Evolutionary conservation across 2,329 filamentous ascomycete species (phyloP).

Genomic region (Penicillium nordicum): DNA sequence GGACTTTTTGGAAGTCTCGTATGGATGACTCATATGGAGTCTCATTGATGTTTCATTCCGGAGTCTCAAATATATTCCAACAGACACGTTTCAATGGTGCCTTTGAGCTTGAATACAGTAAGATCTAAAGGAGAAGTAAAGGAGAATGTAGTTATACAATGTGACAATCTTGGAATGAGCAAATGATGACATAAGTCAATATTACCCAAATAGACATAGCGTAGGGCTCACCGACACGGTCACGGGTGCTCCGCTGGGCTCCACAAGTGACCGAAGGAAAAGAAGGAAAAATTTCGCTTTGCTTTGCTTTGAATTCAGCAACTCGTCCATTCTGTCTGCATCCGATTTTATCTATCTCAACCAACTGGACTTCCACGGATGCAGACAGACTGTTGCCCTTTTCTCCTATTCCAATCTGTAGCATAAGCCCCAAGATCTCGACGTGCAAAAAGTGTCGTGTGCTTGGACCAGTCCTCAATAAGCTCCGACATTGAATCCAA

Average conservation of each 20-base stretch:
- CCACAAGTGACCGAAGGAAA: conserved; percentile 17
- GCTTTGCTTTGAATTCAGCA: conserved; percentile 4
- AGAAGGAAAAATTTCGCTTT: conserved; percentile 21
- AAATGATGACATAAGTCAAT: conserved; percentile 16
- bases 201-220: conserved; percentile 13
- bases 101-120: not conserved
- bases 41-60: not conserved
- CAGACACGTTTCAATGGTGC: not conserved
- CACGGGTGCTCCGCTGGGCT: conserved; percentile 25
- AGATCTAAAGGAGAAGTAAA: not conserved
- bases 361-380: conserved; percentile 15
- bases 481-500: conserved; percentile 12
- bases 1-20: not conserved
- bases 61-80: not conserved
- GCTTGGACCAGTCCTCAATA: conserved; percentile 16
- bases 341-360: conserved; percentile 10
- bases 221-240: conserved; percentile 17
- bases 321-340: conserved; percentile 17
- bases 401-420: conserved; percentile 9
- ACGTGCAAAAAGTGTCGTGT: conserved; percentile 21
- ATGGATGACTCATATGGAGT: not conserved
- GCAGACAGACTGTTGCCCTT: conserved; percentile 18
- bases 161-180: not conserved
- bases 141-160: not conserved
- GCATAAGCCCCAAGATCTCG: conserved; percentile 6